phyloP scores from a whole-genome alignment of 2,329 filamentous ascomycete species.

The Aspergillus spinulosporus region DNA sequence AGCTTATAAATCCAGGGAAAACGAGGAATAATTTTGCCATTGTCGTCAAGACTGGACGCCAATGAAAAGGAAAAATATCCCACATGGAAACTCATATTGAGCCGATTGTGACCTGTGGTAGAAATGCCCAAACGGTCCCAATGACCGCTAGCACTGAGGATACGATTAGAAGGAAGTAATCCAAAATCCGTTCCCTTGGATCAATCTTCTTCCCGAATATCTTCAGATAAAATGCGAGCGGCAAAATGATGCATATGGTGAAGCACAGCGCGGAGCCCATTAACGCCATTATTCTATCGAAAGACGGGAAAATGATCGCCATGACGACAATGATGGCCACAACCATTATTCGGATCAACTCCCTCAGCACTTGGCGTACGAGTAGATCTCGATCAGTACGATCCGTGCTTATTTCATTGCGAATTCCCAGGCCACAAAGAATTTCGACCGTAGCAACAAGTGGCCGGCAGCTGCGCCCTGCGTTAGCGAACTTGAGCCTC shows the following conservation, averaged over 20 bases:
- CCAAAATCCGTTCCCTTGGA: constrained; percentile 61
- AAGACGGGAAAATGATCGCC: constrained; percentile 71
- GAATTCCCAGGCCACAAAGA: constrained; percentile 68
- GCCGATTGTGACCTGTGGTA: constrained; percentile 74
- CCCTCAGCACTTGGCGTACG: constrained; percentile 60
- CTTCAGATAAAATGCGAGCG: constrained; percentile 84
- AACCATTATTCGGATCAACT: constrained; percentile 64
- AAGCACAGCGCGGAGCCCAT: constrained; percentile 90
- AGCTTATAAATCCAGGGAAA: constrained; percentile 71
- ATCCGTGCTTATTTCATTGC: constrained; percentile 36
- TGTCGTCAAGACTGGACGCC: constrained; percentile 51
- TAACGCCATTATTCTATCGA: constrained; percentile 88
- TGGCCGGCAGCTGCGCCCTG: constrained; percentile 63
- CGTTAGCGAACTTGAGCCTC: constrained; percentile 22
- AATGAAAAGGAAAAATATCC: background rate
- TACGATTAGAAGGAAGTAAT: constrained; percentile 68
- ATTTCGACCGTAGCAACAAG: constrained; percentile 85
- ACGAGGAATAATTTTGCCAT: constrained; percentile 90
- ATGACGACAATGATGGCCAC: constrained; percentile 74
- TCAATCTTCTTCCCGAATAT: constrained; percentile 76
- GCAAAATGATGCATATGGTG: constrained; percentile 89
- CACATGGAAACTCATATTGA: constrained; percentile 32
- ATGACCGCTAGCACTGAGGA: constrained; percentile 70
- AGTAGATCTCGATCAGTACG: constrained; percentile 40
- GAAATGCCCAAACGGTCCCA: constrained; percentile 82